A percentile compares a stretch with the other conserved stretches of the same genome.
phyloP scores from a whole-genome alignment of 768 basidiomycete species.

The Xerocomus brunneocitrinus region DNA sequence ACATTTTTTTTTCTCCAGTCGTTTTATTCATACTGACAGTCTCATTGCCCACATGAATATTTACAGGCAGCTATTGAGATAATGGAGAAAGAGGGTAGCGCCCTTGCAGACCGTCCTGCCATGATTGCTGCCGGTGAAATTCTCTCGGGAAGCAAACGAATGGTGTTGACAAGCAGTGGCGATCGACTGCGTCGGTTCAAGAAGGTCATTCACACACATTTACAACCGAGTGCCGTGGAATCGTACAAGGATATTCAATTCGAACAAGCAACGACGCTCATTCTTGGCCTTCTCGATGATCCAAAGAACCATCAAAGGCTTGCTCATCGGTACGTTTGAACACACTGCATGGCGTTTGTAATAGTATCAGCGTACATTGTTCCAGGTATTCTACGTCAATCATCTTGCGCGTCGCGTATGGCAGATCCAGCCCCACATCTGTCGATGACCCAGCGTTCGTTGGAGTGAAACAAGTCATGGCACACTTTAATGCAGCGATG shows the following conservation, averaged over 20 bases:
- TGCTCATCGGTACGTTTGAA: constrained; percentile 42
- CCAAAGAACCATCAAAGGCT: constrained; percentile 19
- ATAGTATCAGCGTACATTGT: not conserved
- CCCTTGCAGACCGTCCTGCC: constrained; percentile 46
- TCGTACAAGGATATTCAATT: constrained; percentile 43
- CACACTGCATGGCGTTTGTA: not conserved
- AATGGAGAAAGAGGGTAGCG: constrained; percentile 56
- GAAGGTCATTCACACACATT: constrained; percentile 51
- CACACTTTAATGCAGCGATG: constrained; percentile 27
- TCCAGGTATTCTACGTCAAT: constrained; percentile 26
- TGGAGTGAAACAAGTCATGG: constrained; percentile 13
- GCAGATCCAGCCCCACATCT: constrained; percentile 15
- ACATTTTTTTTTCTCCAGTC: not conserved
- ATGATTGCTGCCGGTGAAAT: constrained; percentile 52
- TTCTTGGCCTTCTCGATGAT: constrained; percentile 31
- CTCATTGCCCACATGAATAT: not conserved
- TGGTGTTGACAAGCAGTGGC: constrained; percentile 44
- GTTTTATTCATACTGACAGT: not conserved
- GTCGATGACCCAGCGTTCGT: constrained; percentile 23
- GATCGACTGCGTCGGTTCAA: constrained; percentile 52
- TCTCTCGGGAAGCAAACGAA: constrained; percentile 51
- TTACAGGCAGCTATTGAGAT: constrained; percentile 50
- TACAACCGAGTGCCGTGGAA: constrained; percentile 45
- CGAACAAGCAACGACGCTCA: constrained; percentile 23
- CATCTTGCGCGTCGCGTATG: constrained; percentile 25